Percentiles rank a stretch among this genome's conserved stretches.
phyloP scores from a whole-genome alignment of 176 grass and related monocot genomes.

The Pontederia crassipes region DNA sequence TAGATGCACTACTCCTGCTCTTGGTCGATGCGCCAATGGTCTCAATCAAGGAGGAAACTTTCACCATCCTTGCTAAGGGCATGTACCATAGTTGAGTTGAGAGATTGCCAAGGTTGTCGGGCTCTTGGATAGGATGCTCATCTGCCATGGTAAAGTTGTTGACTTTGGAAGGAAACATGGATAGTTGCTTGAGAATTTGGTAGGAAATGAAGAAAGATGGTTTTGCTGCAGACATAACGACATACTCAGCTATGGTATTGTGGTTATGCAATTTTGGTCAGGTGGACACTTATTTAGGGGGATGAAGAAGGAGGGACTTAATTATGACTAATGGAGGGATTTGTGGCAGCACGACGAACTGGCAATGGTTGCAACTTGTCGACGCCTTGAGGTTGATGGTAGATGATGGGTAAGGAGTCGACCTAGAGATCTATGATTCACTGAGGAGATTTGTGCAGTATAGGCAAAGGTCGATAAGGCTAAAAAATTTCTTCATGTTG shows the following conservation, averaged over 20 bases:
- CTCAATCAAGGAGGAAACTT: slow-evolving; percentile 36
- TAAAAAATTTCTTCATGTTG: slow-evolving; percentile 55
- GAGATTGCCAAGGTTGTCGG: slow-evolving; percentile 39
- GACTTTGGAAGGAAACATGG: slow-evolving; percentile 50
- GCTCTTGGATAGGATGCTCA: slow-evolving; percentile 48
- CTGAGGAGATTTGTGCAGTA: slow-evolving; percentile 54
- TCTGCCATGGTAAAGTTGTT: slow-evolving; percentile 53
- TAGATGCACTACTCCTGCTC: slow-evolving; percentile 44
- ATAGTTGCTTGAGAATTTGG: slow-evolving; percentile 73
- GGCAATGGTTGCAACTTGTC: slow-evolving; percentile 42
- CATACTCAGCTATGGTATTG: slow-evolving; percentile 52
- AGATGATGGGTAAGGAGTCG: slow-evolving; percentile 52
- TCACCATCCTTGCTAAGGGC: slow-evolving; percentile 56
- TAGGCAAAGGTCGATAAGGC: slow-evolving; percentile 55
- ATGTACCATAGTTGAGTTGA: slow-evolving; percentile 23
- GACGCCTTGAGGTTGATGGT: slow-evolving; percentile 53
- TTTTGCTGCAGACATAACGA: slow-evolving; percentile 46
- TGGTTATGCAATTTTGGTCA: slow-evolving; percentile 51
- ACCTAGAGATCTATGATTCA: slow-evolving; percentile 62
- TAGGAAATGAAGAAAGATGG: slow-evolving; percentile 66
- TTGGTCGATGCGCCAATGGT: slow-evolving; percentile 32
- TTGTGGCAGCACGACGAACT: slow-evolving; percentile 32
- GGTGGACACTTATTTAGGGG: slow-evolving; percentile 47
- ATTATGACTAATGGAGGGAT: slow-evolving; percentile 50
- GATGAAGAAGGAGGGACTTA: slow-evolving; percentile 58